Conservation (phyloP, 345 rosid genomes). For the Lepidium sativum region DNA sequence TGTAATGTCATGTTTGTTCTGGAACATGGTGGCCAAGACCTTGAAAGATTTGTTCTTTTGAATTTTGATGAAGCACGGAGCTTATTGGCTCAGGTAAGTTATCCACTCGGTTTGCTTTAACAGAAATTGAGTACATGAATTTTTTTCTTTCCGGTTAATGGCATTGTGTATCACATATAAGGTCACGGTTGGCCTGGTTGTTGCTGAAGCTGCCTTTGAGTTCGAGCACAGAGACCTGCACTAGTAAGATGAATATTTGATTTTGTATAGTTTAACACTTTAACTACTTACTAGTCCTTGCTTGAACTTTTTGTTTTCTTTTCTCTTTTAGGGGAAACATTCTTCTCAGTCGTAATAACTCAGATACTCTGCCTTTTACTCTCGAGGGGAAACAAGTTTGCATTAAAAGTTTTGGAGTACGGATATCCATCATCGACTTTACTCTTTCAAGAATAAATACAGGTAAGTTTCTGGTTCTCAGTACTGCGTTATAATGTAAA, state of each 20-base stretch:
- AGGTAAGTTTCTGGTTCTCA: constrained; percentile 34
- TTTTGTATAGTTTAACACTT: constrained; percentile 6
- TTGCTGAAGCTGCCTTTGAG: constrained; percentile 92
- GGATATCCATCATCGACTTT: constrained; percentile 74
- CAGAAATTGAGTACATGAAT: neutral
- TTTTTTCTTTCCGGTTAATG: neutral
- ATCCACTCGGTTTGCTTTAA: neutral
- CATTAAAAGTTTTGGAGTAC: constrained; percentile 52
- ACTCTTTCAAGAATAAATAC: constrained; percentile 90
- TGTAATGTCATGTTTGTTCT: constrained; percentile 76
- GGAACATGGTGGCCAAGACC: constrained; percentile 95
- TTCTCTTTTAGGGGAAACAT: constrained; percentile 68
- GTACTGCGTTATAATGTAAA: neutral
- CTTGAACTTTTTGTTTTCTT: constrained; percentile 8
- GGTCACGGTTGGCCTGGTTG: constrained; percentile 87
- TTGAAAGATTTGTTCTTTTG: constrained; percentile 77
- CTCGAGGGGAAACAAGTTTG: constrained; percentile 54
- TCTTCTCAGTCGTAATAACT: constrained; percentile 65
- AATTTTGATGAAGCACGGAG: constrained; percentile 79
- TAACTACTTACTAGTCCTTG: neutral
- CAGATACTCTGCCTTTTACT: constrained; percentile 34
- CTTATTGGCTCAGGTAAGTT: constrained; percentile 68
- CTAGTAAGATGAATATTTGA: constrained; percentile 41
- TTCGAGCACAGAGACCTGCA: constrained; percentile 93
- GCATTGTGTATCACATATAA: constrained; percentile 24